A percentile compares a stretch with the other conserved stretches of the same genome.
Conservation (phyloP, 1,284 basidiomycete genomes). For the Volvariella surrecta region DNA sequence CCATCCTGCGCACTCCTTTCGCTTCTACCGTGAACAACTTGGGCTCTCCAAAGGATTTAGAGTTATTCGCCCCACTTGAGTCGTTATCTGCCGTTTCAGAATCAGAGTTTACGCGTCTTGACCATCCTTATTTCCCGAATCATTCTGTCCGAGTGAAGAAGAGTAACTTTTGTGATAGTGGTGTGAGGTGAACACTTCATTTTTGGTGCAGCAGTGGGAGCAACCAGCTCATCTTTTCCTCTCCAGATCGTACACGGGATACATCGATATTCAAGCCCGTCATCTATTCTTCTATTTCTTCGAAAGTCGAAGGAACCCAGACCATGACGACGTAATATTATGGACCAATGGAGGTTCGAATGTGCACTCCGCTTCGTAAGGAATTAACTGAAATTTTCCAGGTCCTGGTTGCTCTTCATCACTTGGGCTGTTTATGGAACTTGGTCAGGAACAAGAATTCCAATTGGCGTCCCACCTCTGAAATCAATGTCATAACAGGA, state of each 20-base stretch:
- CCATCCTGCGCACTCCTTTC: no score
- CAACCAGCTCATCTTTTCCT: background rate
- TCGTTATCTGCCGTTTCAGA: constrained; percentile 32
- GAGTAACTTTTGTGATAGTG: constrained; percentile 34
- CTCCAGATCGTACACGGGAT: constrained; percentile 36
- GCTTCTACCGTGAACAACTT: no score
- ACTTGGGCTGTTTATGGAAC: constrained; percentile 59
- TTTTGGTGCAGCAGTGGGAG: background rate
- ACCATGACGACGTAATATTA: constrained; percentile 56
- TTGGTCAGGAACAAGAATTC: constrained; percentile 25
- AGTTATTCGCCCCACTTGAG: constrained; percentile 32
- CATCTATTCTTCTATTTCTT: constrained; percentile 87
- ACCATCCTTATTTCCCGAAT: constrained; percentile 38
- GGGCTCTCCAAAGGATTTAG: no score
- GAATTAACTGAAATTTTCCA: no score
- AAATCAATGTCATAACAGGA: constrained; percentile 21
- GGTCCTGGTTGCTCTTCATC: constrained; percentile 50
- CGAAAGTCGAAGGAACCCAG: constrained; percentile 64
- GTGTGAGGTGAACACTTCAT: constrained; percentile 24
- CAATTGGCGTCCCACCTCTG: no score
- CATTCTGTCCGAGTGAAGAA: constrained; percentile 37
- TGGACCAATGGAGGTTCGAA: constrained; percentile 55
- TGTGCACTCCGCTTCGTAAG: background rate
- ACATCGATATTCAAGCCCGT: constrained; percentile 62
- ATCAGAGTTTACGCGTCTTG: constrained; percentile 35